Base-by-base conservation (phyloP, 371 early-diverging fungal species). In the Basidiobolus meristosporus region DNA sequence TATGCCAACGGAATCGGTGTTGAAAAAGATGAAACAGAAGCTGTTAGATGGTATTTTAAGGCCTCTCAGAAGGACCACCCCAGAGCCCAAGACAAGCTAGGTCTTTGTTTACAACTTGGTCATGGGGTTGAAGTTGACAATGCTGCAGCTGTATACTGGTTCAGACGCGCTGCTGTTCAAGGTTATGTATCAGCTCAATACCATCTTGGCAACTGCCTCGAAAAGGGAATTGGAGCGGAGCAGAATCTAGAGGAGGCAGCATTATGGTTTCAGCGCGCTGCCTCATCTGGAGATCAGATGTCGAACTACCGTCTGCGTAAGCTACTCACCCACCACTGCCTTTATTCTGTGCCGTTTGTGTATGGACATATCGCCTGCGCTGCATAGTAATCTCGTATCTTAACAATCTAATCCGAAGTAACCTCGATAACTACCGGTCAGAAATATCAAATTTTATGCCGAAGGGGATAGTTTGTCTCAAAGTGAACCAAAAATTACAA, bases 1-100 rank as follows among this genome's bases (percentile, higher is more conserved):
- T 85, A 79, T 60, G 82, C 82, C 39, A 74, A 81, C 48, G 92
- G 90, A 9, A 70, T 75, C 29, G 89, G 84, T 36, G 69, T 68
- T 14, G 42, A 50, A 22, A 51, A 59, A 42, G 62, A 81, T 45
- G 52, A 61, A 17, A 44, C 54, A 16, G 56, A 68, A 45, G 83
- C 88, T 2, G 67, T 78, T 12, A 52, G 68, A 36, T 82, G 79
- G 73, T 85, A 87, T 50, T 48, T 56, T 10, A 52, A 62, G 34
- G 68, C 77, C 12, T 77, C 83, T 0, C 53, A 61, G 18, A 70
- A 76, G 36, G 63, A 65, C 43, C 69, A 70, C 47, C 66, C 74
- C 15, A 56, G 76, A 18, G 77, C 77, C 18, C 77, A 82, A 53
- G 79, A 88, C 55, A 84, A 84, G 51, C 63, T 83, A 5, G 90